Base-by-base conservation (phyloP, 441 rosid species). In the Populus hybrid region DNA sequence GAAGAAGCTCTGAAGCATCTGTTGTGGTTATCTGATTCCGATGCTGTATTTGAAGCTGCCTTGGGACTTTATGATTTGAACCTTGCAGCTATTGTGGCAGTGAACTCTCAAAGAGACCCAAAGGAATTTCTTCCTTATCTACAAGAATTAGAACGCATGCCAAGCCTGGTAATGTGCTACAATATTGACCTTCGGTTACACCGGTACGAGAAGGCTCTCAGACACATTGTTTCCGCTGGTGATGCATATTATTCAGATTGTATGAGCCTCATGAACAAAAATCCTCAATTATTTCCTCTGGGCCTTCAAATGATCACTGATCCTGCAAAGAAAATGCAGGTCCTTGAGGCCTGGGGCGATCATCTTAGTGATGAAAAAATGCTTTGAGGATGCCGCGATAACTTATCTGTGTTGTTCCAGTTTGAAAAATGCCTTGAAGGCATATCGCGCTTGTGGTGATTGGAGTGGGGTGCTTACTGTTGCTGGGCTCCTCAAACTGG, bases 101-200 rank as follows among this genome's bases (percentile, higher is more conserved):
- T 94, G 81, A 94, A 95, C 83, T 91, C 98, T 81, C 97, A 95
- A 50, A 89, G 87, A 68, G 99, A 95, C 78, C 99, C 99, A n/a
- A 95, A 95, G 89, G 99, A 95, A 75, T 94, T 95, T 87, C 94
- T 94, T 84, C 99, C 99, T 74, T 94, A 88, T 83, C 97, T 95
- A 71, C 94, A 90, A 83, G 95, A 91, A 74, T 83, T 95, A 85
- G 93, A 93, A 75, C 35, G 61, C 26, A 90, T 94, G 97, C 88
- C 97, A 2, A 21, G 79, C 82, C 85, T 87, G 64, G 84, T 93
- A 80, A 94, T 94, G 97, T 91, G 82, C 79, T 92, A 90, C 82
- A 91, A 81, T 77, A 91, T 95, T 74, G 97, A 95, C 87, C 88
- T 95, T 74, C 94, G 84, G 85, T 79, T 95, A 79, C 85, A 76